Conservation (phyloP, 345 rosid genomes). For the Citrus hindsii region DNA sequence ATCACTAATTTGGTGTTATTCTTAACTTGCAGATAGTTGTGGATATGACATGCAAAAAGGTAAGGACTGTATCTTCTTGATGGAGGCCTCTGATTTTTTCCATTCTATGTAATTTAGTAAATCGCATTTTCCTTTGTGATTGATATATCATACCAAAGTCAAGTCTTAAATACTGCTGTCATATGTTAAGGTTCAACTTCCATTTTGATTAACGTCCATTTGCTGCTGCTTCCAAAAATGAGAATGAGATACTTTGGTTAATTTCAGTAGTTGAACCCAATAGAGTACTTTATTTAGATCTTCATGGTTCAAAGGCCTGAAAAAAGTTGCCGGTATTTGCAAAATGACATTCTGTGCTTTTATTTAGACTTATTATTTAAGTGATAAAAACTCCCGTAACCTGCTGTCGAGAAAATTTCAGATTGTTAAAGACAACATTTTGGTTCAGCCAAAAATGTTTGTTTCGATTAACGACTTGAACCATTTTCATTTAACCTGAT, state of each 20-base stretch:
- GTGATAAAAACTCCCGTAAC: no score
- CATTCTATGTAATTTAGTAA: no score
- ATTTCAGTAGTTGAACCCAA: background rate
- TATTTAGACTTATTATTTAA: no score
- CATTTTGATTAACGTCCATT: background rate
- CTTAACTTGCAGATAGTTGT: slow-evolving; percentile 40
- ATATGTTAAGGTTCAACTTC: background rate
- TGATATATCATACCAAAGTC: no score
- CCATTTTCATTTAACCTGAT: background rate
- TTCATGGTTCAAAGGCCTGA: no score
- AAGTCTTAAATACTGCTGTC: background rate
- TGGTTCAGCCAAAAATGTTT: background rate
- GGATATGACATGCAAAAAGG: slow-evolving; percentile 54
- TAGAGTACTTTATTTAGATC: background rate
- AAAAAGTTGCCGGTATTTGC: no score
- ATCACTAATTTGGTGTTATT: slow-evolving; percentile 24
- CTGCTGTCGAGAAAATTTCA: no score
- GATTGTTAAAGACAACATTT: background rate
- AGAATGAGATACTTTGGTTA: background rate
- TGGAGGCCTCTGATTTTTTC: background rate
- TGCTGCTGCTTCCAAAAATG: background rate
- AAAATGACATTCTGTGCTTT: no score
- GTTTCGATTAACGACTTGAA: background rate
- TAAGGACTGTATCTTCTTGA: slow-evolving; percentile 17
- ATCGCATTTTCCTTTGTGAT: no score